Conservation (phyloP, 2,329 filamentous ascomycete species). For the Emmonsiellopsis sp. region DNA sequence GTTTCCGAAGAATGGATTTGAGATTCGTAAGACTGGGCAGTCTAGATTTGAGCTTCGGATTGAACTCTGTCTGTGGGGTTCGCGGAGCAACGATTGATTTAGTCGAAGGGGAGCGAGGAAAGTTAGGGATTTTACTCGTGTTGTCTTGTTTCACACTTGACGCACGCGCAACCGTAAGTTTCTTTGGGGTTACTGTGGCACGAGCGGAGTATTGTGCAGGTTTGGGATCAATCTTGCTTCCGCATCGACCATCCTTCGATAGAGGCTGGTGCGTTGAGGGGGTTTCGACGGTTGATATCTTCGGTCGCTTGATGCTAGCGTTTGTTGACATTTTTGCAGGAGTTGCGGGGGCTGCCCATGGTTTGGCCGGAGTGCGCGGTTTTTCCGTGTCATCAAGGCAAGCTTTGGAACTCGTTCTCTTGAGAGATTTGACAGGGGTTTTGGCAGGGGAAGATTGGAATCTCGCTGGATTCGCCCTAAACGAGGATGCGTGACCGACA, state of each 20-base stretch:
- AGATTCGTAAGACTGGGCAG: constrained; percentile 45
- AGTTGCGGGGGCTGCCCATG: constrained; percentile 6
- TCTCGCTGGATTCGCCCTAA: constrained; percentile 39
- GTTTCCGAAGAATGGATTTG: constrained; percentile 54
- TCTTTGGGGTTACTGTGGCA: constrained; percentile 67
- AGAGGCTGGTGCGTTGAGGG: constrained; percentile 49
- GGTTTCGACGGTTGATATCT: constrained; percentile 59
- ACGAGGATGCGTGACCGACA: constrained; percentile 71
- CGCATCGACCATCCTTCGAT: constrained; percentile 12
- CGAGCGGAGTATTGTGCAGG: constrained; percentile 40
- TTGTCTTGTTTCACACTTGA: constrained; percentile 47
- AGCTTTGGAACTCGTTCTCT: constrained; percentile 51
- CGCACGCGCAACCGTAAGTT: constrained; percentile 58
- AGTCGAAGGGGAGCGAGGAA: constrained; percentile 42
- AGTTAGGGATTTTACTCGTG: constrained; percentile 45
- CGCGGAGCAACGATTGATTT: constrained; percentile 39
- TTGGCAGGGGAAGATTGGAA: constrained; percentile 20
- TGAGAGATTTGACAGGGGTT: constrained; percentile 32
- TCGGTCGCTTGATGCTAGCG: constrained; percentile 59
- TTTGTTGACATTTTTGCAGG: constrained; percentile 20
- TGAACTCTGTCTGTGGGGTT: constrained; percentile 39
- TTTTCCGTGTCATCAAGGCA: constrained; percentile 54
- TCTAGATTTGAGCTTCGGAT: constrained; percentile 31
- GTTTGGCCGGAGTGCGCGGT: constrained; percentile 25
- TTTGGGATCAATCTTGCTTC: constrained; percentile 16